Conservation (phyloP, 2,329 filamentous ascomycete species). For the Blastomyces parvus region DNA sequence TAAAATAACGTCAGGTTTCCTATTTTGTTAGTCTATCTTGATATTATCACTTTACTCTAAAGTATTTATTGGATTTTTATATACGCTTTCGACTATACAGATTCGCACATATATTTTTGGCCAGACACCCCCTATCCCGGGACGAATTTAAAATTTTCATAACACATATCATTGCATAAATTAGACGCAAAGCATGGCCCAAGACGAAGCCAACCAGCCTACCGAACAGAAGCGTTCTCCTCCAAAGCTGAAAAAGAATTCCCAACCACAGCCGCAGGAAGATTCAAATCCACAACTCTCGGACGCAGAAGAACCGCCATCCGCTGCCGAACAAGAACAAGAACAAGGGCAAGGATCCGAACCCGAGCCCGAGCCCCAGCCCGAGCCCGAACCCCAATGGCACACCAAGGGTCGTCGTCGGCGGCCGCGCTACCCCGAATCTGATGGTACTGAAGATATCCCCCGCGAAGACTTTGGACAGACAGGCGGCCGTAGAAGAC, state of each 20-base stretch:
- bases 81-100: not conserved
- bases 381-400: constrained; percentile 31
- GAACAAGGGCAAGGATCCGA: constrained; percentile 20
- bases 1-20: not conserved
- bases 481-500: constrained; percentile 44
- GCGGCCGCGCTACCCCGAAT: constrained; percentile 27
- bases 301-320: constrained; percentile 12
- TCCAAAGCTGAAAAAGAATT: constrained; percentile 15
- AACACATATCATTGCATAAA: not conserved
- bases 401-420: constrained; percentile 31
- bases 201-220: constrained; percentile 18
- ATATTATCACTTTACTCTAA: not conserved
- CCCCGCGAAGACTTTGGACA: constrained; percentile 46
- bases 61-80: not conserved
- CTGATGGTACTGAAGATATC: constrained; percentile 48
- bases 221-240: constrained; percentile 18
- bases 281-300: constrained; percentile 18
- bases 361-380: constrained; percentile 24
- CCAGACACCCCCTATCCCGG: not conserved
- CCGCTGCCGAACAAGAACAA: constrained; percentile 34
- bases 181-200: constrained; percentile 12
- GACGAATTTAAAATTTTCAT: not conserved
- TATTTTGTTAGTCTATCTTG: not conserved
- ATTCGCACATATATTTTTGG: not conserved
- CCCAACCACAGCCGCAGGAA: constrained; percentile 13